Conservation (phyloP, 2,329 filamentous ascomycete genomes). For the Alternaria conjuncta region DNA sequence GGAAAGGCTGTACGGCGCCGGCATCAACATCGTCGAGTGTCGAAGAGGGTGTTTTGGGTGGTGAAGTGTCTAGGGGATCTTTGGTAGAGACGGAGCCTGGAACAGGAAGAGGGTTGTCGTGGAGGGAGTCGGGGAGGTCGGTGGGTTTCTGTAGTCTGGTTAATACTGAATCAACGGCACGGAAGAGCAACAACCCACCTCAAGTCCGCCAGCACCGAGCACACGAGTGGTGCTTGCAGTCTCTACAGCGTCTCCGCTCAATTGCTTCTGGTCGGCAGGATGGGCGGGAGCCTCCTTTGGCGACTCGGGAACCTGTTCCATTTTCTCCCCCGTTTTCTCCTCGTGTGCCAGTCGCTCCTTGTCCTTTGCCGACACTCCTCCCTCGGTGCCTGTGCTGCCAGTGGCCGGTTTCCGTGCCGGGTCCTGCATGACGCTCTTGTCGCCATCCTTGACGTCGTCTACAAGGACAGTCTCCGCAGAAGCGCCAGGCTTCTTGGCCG, state of each 20-base stretch:
- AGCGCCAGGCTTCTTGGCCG: slow-evolving; percentile 37
- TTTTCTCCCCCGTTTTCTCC: slow-evolving; percentile 67
- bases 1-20: slow-evolving; percentile 76
- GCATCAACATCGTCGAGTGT: slow-evolving; percentile 53
- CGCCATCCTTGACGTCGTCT: slow-evolving; percentile 55
- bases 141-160: slow-evolving; percentile 69
- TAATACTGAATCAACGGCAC: slow-evolving; percentile 6
- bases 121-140: slow-evolving; percentile 78
- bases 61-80: slow-evolving; percentile 56
- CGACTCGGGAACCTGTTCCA: slow-evolving; percentile 77
- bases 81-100: slow-evolving; percentile 69
- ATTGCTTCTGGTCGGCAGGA: slow-evolving; percentile 78
- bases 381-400: slow-evolving; percentile 86
- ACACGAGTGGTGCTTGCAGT: slow-evolving; percentile 24
- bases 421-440: slow-evolving; percentile 92
- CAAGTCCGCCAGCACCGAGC: slow-evolving; percentile 48
- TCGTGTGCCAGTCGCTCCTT: slow-evolving; percentile 75
- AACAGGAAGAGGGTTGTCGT: slow-evolving; percentile 74
- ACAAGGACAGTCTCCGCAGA: slow-evolving; percentile 34
- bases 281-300: slow-evolving; percentile 86
- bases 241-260: slow-evolving; percentile 25
- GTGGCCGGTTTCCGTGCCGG: slow-evolving; percentile 76
- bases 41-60: slow-evolving; percentile 32
- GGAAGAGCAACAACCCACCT: slow-evolving; percentile 20
- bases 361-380: slow-evolving; percentile 86